phyloP scores from a whole-genome alignment of 75 land plant species.

The Cryptomeria japonica region DNA sequence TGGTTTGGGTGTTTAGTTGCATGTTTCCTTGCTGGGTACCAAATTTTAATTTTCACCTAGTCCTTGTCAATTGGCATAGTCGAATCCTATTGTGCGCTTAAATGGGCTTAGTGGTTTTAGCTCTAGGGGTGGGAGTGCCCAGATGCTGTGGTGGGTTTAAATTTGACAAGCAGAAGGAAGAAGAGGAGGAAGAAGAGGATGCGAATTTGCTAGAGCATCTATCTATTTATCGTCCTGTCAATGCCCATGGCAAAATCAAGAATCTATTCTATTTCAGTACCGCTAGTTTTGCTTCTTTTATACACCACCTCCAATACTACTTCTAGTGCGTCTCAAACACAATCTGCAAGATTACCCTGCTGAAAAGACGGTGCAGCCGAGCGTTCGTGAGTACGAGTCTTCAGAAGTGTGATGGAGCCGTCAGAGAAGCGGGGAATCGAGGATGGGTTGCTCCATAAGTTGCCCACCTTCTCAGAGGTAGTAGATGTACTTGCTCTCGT shows the following conservation, averaged over 20 bases:
- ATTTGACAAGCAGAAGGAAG: not conserved
- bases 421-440: slow-evolving; percentile 1
- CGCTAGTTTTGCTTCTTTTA: not conserved
- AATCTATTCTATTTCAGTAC: slow-evolving; percentile 6
- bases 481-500: not conserved
- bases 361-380: not conserved
- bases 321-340: not conserved
- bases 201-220: not conserved
- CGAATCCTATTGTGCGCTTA: not conserved
- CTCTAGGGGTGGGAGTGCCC: not conserved
- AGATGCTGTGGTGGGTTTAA: not conserved
- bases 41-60: no score
- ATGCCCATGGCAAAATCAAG: not conserved
- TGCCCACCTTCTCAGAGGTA: not conserved
- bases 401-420: not conserved
- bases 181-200: not conserved
- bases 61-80: not conserved
- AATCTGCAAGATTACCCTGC: not conserved
- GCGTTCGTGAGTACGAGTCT: not conserved
- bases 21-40: not conserved
- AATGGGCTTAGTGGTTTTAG: not conserved
- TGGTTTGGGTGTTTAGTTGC: not conserved
- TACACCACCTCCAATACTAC: not conserved
- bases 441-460: not conserved
- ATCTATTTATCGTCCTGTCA: not conserved